These are phyloP conservation scores for Clathrus columnatus DNA, from an alignment of 768 basidiomycete species.

Conservation along the genomic window DNA sequence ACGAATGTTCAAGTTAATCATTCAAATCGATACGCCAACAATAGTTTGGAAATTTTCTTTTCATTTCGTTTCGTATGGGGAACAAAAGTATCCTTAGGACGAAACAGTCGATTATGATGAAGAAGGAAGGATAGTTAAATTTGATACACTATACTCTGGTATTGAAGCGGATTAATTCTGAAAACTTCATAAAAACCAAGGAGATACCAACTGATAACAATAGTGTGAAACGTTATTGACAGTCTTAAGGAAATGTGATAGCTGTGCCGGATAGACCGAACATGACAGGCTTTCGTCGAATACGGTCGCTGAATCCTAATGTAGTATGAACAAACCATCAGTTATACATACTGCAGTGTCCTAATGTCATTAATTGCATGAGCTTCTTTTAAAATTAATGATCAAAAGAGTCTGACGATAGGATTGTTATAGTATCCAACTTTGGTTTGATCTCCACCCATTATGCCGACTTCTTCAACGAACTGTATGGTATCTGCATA, in stretches of 20 bases:
- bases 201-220: conserved; percentile 9
- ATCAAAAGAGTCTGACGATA: conserved; percentile 13
- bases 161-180: no score
- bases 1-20: no score
- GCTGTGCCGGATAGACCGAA: conserved; percentile 13
- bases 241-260: conserved; percentile 14
- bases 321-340: conserved; percentile 28
- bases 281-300: conserved; percentile 17
- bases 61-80: no score
- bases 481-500: conserved; percentile 3
- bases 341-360: conserved; percentile 20
- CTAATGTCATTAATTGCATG: conserved; percentile 3
- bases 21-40: no score
- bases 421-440: conserved; percentile 19
- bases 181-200: conserved; percentile 15
- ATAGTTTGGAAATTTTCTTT: no score
- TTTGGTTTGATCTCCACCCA: conserved; percentile 17
- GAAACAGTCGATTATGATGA: no score
- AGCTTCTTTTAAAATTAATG: neutral
- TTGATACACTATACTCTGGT: no score
- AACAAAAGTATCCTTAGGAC: no score
- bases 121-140: no score
- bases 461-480: conserved; percentile 13
- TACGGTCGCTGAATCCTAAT: conserved; percentile 31
- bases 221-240: conserved; percentile 10